Evolutionary conservation across 495 filamentous ascomycete species (phyloP).

Genomic region (Xylaria venustula): DNA sequence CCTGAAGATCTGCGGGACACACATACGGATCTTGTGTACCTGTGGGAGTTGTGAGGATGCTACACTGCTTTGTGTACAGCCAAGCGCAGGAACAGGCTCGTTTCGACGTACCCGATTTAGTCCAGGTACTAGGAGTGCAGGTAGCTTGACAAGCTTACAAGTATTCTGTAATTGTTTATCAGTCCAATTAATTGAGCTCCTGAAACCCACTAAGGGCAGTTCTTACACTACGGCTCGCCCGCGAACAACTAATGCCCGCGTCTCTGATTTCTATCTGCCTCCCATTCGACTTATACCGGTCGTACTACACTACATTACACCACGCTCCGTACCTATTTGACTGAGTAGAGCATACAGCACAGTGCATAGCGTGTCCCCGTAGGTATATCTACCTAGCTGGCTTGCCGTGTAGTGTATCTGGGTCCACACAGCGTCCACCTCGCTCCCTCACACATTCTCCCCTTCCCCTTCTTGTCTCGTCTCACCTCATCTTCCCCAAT

Average conservation of each 20-base stretch:
- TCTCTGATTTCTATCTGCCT: too few relatives aligned
- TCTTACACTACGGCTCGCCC: too few relatives aligned
- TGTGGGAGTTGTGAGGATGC: neutral
- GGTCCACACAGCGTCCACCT: constrained; percentile 7
- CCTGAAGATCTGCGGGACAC: neutral
- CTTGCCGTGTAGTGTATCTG: neutral
- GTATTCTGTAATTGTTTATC: neutral
- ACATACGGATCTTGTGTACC: neutral
- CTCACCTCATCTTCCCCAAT: constrained; percentile 9
- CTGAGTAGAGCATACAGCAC: neutral
- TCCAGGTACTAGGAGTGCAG: too few relatives aligned
- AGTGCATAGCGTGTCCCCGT: neutral
- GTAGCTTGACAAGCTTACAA: too few relatives aligned
- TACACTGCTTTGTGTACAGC: neutral
- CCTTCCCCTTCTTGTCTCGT: constrained; percentile 10
- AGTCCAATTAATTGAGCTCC: neutral
- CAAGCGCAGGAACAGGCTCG: neutral
- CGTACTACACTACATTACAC: too few relatives aligned
- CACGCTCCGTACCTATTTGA: too few relatives aligned
- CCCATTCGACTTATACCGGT: too few relatives aligned
- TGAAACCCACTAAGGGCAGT: neutral
- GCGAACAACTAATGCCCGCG: too few relatives aligned
- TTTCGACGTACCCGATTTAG: too few relatives aligned
- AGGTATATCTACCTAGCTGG: neutral
- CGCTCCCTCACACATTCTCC: constrained; percentile 12